Base-by-base conservation (phyloP, 2,329 filamentous ascomycete genomes). In the Phialophora chinensis region DNA sequence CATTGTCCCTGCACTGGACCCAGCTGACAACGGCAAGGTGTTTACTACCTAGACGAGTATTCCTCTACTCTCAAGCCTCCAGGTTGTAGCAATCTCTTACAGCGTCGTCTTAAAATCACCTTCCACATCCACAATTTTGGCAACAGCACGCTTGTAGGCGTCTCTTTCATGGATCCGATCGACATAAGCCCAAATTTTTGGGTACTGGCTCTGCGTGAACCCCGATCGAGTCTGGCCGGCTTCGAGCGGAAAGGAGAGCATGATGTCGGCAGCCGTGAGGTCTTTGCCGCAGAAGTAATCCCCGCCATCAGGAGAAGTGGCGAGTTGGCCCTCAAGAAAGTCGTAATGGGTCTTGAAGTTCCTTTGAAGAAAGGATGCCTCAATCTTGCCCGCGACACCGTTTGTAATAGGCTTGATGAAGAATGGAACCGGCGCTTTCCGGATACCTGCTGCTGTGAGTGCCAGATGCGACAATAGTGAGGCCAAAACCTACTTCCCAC, bases 331-430 rank as follows among this genome's bases (percentile, higher is more conserved):
- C 64, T 84, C 82, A 3, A 84, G 72, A 70, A 83, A 83, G 4
- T 75, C 72, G 60, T 82, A 78, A 53, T 83, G 78, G 5, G 75
- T 74, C 11, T 77, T 73, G 17, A 82, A 71, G 49, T 82, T 81
- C 23, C 76, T 77, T 4, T 73, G 69, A 17, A 83, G 69, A 68
- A 79, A 83, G 4, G 72, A 72, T 4, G 76, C 70, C 52, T 81
- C 77, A 20, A 83, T 74, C 59, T 77, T 77, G 42, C 77, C 75
- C 7, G 85, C 85, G 23, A 91, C 83, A 5, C 80, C 77, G 4
- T 78, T 78, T 14, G 87, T 87, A 67, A 91, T 82, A 2, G 88
- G 88, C 69, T 85, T 88, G 74, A 91, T 80, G 80, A 91, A 90
- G 82, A 91, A 91, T 0, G 88, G 88, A 0, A 89, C 83, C 0